Conservation (phyloP, 2,329 filamentous ascomycete genomes). For the Verticillium dahliae region DNA sequence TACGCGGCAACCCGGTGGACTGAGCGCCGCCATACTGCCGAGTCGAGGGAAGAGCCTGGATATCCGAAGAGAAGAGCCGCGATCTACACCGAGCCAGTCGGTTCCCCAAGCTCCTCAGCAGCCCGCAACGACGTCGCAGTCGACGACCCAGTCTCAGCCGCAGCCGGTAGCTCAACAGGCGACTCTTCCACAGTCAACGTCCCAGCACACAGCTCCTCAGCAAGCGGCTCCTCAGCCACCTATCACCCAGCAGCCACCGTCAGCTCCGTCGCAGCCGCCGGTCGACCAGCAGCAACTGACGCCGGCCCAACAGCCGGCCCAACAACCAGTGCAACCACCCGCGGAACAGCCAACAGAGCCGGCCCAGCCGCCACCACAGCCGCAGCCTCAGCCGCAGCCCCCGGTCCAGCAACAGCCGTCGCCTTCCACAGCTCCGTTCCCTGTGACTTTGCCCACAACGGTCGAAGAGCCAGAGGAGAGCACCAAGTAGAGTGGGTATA, state of each 20-base stretch:
- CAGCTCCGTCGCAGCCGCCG: background rate
- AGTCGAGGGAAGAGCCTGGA: slow-evolving; percentile 32
- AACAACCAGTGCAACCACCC: too few species aligned
- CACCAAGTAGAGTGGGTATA: background rate
- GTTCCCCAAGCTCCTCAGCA: slow-evolving; percentile 2
- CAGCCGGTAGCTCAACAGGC: background rate
- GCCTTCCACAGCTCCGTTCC: background rate
- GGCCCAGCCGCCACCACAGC: background rate
- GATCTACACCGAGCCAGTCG: background rate
- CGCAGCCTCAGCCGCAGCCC: background rate
- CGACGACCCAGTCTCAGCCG: background rate
- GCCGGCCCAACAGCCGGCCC: background rate
- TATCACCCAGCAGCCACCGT: background rate
- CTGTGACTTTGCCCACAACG: background rate
- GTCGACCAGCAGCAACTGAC: background rate
- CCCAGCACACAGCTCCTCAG: background rate
- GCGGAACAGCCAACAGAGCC: background rate
- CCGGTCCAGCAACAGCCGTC: background rate
- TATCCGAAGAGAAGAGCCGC: slow-evolving; percentile 29
- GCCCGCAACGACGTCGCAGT: background rate
- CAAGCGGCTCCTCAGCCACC: background rate
- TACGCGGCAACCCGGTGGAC: slow-evolving; percentile 13
- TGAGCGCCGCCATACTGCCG: slow-evolving; percentile 19
- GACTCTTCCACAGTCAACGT: background rate
- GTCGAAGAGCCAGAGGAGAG: slow-evolving; percentile 1